Percentiles rank a stretch among this genome's conserved stretches.
phyloP scores from a whole-genome alignment of 306 rosid species.

The Corylus heterophylla region DNA sequence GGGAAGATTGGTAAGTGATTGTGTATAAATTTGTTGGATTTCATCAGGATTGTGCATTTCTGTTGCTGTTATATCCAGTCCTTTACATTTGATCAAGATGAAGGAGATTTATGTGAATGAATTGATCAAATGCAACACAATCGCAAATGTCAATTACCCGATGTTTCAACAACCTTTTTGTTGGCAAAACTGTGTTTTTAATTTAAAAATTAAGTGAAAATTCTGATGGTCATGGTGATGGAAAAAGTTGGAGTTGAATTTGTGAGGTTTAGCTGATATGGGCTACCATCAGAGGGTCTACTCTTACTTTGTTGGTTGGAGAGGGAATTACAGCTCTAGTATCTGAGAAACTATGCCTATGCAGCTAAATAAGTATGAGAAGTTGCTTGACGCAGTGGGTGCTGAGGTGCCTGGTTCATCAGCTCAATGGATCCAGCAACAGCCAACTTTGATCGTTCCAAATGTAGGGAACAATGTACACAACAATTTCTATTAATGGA shows the following conservation, averaged over 20 bases:
- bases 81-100: not conserved
- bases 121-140: slow-evolving; percentile 1
- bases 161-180: slow-evolving; percentile 11
- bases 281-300: slow-evolving; percentile 7
- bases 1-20: slow-evolving; percentile 15
- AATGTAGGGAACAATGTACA: slow-evolving; percentile 33
- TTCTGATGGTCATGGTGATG: slow-evolving; percentile 1
- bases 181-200: slow-evolving; percentile 17
- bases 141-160: not conserved
- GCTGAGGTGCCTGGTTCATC: slow-evolving; percentile 39
- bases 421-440: slow-evolving; percentile 37
- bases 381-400: slow-evolving; percentile 36
- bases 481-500: slow-evolving; percentile 33
- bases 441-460: slow-evolving; percentile 26
- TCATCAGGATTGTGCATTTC: not conserved
- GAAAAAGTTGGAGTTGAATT: not conserved
- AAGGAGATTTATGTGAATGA: slow-evolving; percentile 2
- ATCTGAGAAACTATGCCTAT: slow-evolving; percentile 26
- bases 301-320: slow-evolving; percentile 9
- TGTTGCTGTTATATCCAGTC: not conserved
- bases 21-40: slow-evolving; percentile 19
- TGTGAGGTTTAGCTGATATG: not conserved
- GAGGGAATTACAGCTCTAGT: slow-evolving; percentile 33
- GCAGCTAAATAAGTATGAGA: slow-evolving; percentile 46
- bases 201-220: slow-evolving; percentile 6